Evolutionary conservation across 495 filamentous ascomycete genomes (phyloP).

Genomic region (Mycothermus thermophilus): DNA sequence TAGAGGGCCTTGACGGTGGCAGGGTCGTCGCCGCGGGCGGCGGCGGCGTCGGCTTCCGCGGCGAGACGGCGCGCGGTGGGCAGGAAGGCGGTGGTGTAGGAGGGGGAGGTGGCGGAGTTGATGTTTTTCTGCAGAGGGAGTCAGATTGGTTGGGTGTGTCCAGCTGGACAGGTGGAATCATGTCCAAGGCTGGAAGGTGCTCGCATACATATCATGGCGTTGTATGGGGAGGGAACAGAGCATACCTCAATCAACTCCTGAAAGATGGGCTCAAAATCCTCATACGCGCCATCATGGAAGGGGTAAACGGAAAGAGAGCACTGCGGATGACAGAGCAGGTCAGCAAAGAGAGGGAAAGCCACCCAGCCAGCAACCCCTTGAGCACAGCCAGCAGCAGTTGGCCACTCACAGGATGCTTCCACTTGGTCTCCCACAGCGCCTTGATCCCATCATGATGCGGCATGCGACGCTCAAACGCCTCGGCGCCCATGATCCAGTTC

Average conservation of each 20-base stretch:
- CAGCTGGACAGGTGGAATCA: too few species aligned
- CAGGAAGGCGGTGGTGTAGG: slow-evolving; percentile 47
- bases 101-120: slow-evolving; percentile 52
- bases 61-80: slow-evolving; percentile 42
- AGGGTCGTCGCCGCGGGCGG: slow-evolving; percentile 30
- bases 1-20: slow-evolving; percentile 54
- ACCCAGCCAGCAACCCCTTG: too few species aligned
- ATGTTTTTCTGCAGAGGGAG: slow-evolving; percentile 30
- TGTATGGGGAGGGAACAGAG: too few species aligned
- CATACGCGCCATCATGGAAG: slow-evolving; percentile 57
- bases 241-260: slow-evolving; percentile 42
- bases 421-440: slow-evolving; percentile 69
- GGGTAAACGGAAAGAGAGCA: slow-evolving; percentile 57
- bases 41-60: slow-evolving; percentile 31
- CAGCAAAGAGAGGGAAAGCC: too few species aligned
- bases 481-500: slow-evolving; percentile 25
- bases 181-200: too few species aligned
- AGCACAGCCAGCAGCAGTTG: too few species aligned
- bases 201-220: too few species aligned
- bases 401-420: slow-evolving; percentile 55
- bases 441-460: slow-evolving; percentile 58
- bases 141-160: not conserved
- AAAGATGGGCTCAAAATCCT: slow-evolving; percentile 67
- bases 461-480: slow-evolving; percentile 32
- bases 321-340: slow-evolving; percentile 19